phyloP scores from a whole-genome alignment of 2,329 filamentous ascomycete species.

The Arthrobotrys conoides region DNA sequence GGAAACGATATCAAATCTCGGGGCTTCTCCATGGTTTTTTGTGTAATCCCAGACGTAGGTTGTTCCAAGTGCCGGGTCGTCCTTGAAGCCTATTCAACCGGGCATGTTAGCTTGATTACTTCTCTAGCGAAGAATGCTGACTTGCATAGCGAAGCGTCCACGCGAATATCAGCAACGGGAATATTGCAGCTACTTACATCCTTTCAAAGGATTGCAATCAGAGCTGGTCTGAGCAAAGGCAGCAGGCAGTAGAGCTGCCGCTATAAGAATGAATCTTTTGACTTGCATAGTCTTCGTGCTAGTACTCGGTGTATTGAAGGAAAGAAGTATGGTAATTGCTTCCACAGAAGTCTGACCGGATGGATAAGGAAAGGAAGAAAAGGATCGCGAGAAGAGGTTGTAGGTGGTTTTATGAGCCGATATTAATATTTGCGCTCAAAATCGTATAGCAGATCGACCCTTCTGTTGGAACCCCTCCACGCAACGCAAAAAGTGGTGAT shows the following conservation, averaged over 20 bases:
- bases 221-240: constrained; percentile 71
- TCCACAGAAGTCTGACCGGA: background rate
- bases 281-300: constrained; percentile 36
- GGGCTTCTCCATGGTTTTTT: constrained; percentile 70
- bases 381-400: constrained; percentile 2
- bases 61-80: constrained; percentile 63
- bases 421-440: constrained; percentile 39
- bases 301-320: constrained; percentile 11
- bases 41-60: constrained; percentile 65
- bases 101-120: constrained; percentile 18
- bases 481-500: constrained; percentile 28
- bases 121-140: background rate
- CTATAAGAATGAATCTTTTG: constrained; percentile 42
- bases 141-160: background rate
- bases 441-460: constrained; percentile 9
- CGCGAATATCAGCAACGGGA: background rate
- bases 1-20: constrained; percentile 50
- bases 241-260: constrained; percentile 45
- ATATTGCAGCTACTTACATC: constrained; percentile 65
- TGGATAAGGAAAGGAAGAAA: background rate
- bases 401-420: constrained; percentile 36
- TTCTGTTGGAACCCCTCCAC: constrained; percentile 30
- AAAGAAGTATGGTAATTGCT: constrained; percentile 16
- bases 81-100: constrained; percentile 44
- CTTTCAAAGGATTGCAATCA: constrained; percentile 72